Percentiles rank a stretch among this genome's conserved stretches.
Evolutionary conservation across 2,329 filamentous ascomycete species (phyloP).

Genomic region (Scopulariopsis brevicaulis): DNA sequence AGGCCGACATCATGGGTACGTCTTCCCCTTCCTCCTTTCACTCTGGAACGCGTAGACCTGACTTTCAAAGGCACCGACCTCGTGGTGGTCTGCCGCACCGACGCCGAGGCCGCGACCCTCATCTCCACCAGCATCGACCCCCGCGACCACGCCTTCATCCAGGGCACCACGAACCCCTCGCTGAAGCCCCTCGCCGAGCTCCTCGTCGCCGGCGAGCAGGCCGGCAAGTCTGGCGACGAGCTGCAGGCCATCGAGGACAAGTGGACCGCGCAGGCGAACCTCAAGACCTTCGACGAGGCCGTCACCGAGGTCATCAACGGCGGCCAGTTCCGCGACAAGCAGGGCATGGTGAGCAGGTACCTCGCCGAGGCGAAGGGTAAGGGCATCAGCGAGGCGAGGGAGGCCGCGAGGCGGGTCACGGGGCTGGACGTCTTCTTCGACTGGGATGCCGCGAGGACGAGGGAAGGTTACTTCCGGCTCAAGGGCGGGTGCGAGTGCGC

Average conservation of each 20-base stretch:
- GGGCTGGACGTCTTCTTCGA: constrained; percentile 82
- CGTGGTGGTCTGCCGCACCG: constrained; percentile 83
- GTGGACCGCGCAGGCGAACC: constrained; percentile 67
- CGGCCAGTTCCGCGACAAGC: constrained; percentile 52
- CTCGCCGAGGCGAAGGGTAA: constrained; percentile 62
- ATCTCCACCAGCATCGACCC: constrained; percentile 95
- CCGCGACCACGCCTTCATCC: constrained; percentile 88
- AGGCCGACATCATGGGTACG: constrained; percentile 94
- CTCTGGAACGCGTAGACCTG: background rate
- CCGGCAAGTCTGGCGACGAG: constrained; percentile 68
- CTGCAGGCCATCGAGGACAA: constrained; percentile 88
- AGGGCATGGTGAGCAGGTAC: constrained; percentile 56
- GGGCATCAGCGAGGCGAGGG: constrained; percentile 71
- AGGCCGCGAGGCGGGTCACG: constrained; percentile 64
- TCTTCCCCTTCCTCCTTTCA: background rate
- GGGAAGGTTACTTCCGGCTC: constrained; percentile 92
- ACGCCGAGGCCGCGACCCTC: constrained; percentile 94
- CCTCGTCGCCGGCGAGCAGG: constrained; percentile 74
- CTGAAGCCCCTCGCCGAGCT: constrained; percentile 81
- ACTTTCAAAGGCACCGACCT: constrained; percentile 59
- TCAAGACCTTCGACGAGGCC: constrained; percentile 85
- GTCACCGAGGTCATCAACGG: constrained; percentile 73
- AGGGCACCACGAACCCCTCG: constrained; percentile 76
- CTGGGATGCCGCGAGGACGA: constrained; percentile 87
- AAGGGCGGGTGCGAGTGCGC: constrained; percentile 86